These are phyloP conservation scores for Adiantum capillusveneris DNA, from an alignment of 75 land plant species.

Conservation along the genomic window DNA sequence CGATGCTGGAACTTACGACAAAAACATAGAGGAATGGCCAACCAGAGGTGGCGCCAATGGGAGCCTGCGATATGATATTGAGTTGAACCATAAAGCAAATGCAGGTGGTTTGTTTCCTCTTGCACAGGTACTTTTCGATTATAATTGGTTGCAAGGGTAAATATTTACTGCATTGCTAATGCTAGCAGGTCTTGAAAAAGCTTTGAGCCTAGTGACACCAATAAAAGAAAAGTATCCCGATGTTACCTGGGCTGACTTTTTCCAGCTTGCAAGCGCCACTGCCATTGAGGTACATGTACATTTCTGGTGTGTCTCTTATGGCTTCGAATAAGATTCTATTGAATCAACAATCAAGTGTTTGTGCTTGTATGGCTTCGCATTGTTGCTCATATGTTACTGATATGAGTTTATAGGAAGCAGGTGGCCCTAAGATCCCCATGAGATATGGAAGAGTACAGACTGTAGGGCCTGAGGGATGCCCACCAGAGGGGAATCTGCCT, in stretches of 20 bases:
- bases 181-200: constrained; percentile 65
- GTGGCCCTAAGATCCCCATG: constrained; percentile 95
- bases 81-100: constrained; percentile 84
- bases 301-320: not conserved
- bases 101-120: constrained; percentile 56
- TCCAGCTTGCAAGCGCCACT: constrained; percentile 97
- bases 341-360: not conserved
- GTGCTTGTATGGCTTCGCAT: no score
- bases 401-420: constrained; percentile 64
- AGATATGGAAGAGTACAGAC: constrained; percentile 86
- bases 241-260: constrained; percentile 87
- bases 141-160: no score
- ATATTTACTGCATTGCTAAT: no score
- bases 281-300: constrained; percentile 68
- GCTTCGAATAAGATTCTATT: not conserved
- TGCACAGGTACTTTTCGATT: no score
- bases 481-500: constrained; percentile 93
- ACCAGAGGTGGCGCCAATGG: constrained; percentile 94
- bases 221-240: constrained; percentile 83
- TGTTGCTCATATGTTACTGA: not conserved
- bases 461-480: constrained; percentile 69
- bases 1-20: constrained; percentile 95
- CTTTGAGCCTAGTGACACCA: constrained; percentile 69
- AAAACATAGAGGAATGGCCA: constrained; percentile 86
- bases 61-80: constrained; percentile 72